These are phyloP conservation scores for Aquanectria penicillioides DNA, from an alignment of 2,329 filamentous ascomycete species.

Conservation along the genomic window DNA sequence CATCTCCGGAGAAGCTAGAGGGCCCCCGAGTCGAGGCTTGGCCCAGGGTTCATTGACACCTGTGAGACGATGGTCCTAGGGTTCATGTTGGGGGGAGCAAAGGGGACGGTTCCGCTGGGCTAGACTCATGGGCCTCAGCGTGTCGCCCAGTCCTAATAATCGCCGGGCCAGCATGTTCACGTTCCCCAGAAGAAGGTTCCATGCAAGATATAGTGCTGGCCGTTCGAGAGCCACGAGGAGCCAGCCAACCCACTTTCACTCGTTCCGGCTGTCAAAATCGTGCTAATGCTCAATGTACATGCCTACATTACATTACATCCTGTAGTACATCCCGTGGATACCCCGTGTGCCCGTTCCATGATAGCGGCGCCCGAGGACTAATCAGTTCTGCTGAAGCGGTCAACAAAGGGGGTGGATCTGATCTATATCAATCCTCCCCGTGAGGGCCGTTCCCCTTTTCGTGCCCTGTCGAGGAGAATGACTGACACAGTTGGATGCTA, in stretches of 20 bases:
- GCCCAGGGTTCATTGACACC: slow-evolving; percentile 27
- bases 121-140: neutral
- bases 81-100: neutral
- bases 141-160: neutral
- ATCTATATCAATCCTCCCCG: no score
- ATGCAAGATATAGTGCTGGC: slow-evolving; percentile 39
- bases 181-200: slow-evolving; percentile 18
- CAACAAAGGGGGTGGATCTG: slow-evolving; percentile 13
- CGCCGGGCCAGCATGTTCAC: neutral
- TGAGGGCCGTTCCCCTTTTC: no score
- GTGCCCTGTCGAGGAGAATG: no score
- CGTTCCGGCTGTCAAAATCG: neutral
- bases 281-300: no score
- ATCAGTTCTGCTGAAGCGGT: slow-evolving; percentile 7
- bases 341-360: neutral
- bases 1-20: slow-evolving; percentile 19
- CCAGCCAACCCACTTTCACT: neutral
- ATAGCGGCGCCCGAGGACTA: slow-evolving; percentile 4
- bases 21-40: slow-evolving; percentile 18
- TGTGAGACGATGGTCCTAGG: slow-evolving; percentile 23
- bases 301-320: neutral
- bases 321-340: slow-evolving; percentile 1
- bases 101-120: slow-evolving; percentile 1
- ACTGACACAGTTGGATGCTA: no score
- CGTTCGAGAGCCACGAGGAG: no score